Conservation (phyloP, 208 protist species). For the Porcisia deanei region DNA sequence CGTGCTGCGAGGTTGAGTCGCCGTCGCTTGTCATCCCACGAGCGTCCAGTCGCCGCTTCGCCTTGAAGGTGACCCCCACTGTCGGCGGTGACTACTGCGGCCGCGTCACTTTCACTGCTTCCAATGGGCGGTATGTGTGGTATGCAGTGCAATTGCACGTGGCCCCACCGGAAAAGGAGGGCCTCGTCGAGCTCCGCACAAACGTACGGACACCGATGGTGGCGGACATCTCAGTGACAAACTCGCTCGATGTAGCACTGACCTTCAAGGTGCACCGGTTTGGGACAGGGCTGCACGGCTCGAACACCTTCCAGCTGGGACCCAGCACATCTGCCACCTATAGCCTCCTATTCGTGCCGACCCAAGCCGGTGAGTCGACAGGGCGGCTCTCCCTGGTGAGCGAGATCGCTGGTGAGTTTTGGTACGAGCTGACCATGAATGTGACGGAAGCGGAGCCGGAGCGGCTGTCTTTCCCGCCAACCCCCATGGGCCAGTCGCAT, state of each 20-base stretch:
- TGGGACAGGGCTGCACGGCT: slow-evolving; percentile 80
- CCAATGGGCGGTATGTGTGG: slow-evolving; percentile 88
- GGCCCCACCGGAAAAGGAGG: slow-evolving; percentile 85
- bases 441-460: slow-evolving; percentile 74
- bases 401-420: slow-evolving; percentile 93
- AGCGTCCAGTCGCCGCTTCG: slow-evolving; percentile 63
- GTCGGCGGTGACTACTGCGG: slow-evolving; percentile 85
- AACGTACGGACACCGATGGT: slow-evolving; percentile 83
- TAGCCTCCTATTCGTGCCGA: slow-evolving; percentile 86
- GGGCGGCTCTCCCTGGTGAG: slow-evolving; percentile 89
- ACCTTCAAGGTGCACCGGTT: slow-evolving; percentile 78
- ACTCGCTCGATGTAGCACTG: slow-evolving; percentile 75
- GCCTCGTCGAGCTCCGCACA: slow-evolving; percentile 74
- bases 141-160: slow-evolving; percentile 88
- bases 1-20: slow-evolving; percentile 74
- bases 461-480: slow-evolving; percentile 65
- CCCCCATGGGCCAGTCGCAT: slow-evolving; percentile 66
- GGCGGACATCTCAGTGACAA: slow-evolving; percentile 85
- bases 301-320: slow-evolving; percentile 61
- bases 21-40: slow-evolving; percentile 58
- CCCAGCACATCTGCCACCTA: slow-evolving; percentile 57
- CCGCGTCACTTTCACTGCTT: slow-evolving; percentile 77
- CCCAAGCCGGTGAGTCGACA: slow-evolving; percentile 59
- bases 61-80: slow-evolving; percentile 70
- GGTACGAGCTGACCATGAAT: slow-evolving; percentile 89